Evolutionary conservation across 140 eudicot genomes (phyloP), one percentile per base, ranked within the genome.

Genomic region (Ambrosia hybrid): DNA sequence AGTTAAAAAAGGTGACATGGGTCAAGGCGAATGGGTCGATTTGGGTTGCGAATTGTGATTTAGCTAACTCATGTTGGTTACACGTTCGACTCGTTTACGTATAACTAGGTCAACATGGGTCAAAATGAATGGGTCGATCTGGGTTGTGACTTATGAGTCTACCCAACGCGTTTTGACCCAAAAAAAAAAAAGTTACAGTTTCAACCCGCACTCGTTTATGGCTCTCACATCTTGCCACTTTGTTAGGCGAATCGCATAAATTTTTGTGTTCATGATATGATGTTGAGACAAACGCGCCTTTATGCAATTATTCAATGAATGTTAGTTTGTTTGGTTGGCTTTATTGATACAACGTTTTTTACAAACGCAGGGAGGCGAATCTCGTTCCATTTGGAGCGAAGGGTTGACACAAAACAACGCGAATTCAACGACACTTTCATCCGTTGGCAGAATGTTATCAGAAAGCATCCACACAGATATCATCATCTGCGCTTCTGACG

Each of bases 381-480:
- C 78, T 48, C 78, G 79, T 66, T 94, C 99, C 6, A 84, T 94
- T 51, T 90, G 99, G 99, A 63, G 83, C n/a, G 87, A 77, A 81
- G 90, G 81, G 12, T 55, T 55, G 16, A 60, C 83, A 10, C 84
- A 69, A 52, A 79, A 63, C 46, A 77, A 79, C 48, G 82, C 91
- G 11, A 78, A 86, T 51, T 79, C 82, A 58, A 74, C 84, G 8
- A 87, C 96, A 48, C 80, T 90, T 3, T 26, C 85, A 41, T 78
- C 87, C 16, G 87, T 94, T 0, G 88, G 86, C 13, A 71, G 85
- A 71, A 94, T 94, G 99, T 76, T 94, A 76, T 78, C 95, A 4
- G 97, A 94, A 68, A 78, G 88, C 59, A 88, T 94, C 52, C 96
- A 90, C 77, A 86, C 99, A 0, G 99, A 94, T 41, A 88, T 91